Base-by-base conservation (phyloP, 2,329 filamentous ascomycete species). In the Penicillium psychrosexuale region DNA sequence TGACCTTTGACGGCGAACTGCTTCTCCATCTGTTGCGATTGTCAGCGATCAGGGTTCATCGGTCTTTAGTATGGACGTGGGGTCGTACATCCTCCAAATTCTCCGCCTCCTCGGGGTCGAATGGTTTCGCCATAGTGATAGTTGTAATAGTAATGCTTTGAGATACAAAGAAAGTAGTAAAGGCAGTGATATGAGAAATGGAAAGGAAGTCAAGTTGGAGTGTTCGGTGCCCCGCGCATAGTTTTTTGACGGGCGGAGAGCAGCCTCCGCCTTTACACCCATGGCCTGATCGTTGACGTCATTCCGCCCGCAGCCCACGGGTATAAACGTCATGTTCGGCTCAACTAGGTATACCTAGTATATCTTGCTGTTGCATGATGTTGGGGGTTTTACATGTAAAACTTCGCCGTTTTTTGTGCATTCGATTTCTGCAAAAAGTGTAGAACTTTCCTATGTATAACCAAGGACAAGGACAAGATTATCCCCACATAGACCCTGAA, bases 1-100 rank as follows among this genome's bases (percentile, higher is more conserved):
- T 43, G 68, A 91, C 89, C 89, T 81, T 97, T 97, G 67, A 99
- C 94, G 30, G 94, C 94, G 69, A 99, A 99, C 76, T 97, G 94
- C 82, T 97, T 96, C 83, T 99, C 94, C 73, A 99, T 97, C 90
- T 96, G 63, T 39, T 46, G 8, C 7, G 31, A 51, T 52, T 30
- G 59, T 70, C 51, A 75, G 70, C 57, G 39, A 56, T 48, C 37
- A 28, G n/a, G 36, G 22, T 24, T 36, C 13, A 44, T 30, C 22
- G n/a, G 34, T 43, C 9, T 34, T 31, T 28, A n/a, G 27, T 9
- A 11, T 36, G 34, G 36, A 34, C 34, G 36, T 13, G 27, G 19
- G 34, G 9, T 22, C 87, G 63, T 74, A 85, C 84, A 75, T 88
- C 85, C 73, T 87, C 84, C 62, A 86, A 79, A 75, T 90, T 90